These are phyloP conservation scores for Penicillium mononematosum DNA, from an alignment of 495 filamentous ascomycete species.

Conservation along the genomic window DNA sequence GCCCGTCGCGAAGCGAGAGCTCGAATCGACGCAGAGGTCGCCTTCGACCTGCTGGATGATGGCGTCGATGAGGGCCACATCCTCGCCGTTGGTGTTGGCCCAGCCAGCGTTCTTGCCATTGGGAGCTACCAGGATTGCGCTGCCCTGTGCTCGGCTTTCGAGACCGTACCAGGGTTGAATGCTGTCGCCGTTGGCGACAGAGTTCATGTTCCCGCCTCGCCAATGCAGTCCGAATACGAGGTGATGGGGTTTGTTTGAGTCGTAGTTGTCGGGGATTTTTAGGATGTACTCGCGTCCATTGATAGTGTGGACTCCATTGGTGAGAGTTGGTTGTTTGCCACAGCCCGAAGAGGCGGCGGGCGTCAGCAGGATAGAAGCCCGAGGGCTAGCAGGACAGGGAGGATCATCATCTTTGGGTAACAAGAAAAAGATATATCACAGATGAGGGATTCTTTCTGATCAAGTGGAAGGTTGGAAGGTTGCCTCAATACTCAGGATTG, in stretches of 20 bases:
- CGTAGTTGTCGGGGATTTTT: slow-evolving; percentile 40
- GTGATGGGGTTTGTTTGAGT: slow-evolving; percentile 36
- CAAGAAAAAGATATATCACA: neutral
- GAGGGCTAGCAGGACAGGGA: slow-evolving; percentile 12
- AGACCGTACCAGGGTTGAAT: slow-evolving; percentile 40
- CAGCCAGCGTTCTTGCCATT: slow-evolving; percentile 45
- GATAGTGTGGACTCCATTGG: slow-evolving; percentile 31
- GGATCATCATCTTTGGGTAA: slow-evolving; percentile 10
- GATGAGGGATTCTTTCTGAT: neutral
- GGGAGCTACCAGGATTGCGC: slow-evolving; percentile 42
- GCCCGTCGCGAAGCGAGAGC: slow-evolving; percentile 46
- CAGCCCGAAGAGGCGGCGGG: slow-evolving; percentile 35
- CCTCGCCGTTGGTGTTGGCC: slow-evolving; percentile 44
- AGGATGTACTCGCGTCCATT: slow-evolving; percentile 36
- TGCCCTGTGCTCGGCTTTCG: slow-evolving; percentile 33
- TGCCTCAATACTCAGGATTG: neutral
- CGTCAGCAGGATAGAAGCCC: slow-evolving; percentile 10
- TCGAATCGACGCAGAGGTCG: slow-evolving; percentile 46
- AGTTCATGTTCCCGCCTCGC: slow-evolving; percentile 38
- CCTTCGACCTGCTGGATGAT: slow-evolving; percentile 37
- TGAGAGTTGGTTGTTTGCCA: slow-evolving; percentile 36
- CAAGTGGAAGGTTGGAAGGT: neutral
- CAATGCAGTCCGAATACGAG: slow-evolving; percentile 45
- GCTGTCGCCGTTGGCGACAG: slow-evolving; percentile 28
- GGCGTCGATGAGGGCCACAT: slow-evolving; percentile 42